phyloP scores from a whole-genome alignment of 1,284 basidiomycete species.

The Phenoliferia sp. region DNA sequence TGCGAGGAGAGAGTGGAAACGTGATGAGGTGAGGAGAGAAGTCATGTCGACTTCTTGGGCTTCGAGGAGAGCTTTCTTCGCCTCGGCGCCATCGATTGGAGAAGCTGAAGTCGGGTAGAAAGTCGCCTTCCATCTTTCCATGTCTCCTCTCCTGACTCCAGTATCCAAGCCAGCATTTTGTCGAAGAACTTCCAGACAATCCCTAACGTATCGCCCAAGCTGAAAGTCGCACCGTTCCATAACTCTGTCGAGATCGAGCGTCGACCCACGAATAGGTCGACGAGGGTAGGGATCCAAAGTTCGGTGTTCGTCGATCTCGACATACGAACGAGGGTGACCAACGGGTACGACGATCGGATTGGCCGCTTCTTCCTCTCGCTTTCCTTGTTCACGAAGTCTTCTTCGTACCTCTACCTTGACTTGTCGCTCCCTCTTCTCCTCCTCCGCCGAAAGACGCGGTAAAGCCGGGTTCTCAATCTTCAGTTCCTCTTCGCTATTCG shows the following conservation, averaged over 20 bases:
- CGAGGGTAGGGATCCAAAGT: constrained; percentile 55
- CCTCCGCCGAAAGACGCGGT: constrained; percentile 14
- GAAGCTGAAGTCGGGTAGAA: constrained; percentile 1
- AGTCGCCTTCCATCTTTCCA: neutral
- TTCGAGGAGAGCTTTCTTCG: neutral
- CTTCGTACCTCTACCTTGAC: neutral
- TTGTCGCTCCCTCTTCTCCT: neutral
- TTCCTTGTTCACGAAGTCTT: neutral
- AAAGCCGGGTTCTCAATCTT: constrained; percentile 28
- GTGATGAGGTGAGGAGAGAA: constrained; percentile 12
- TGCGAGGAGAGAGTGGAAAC: constrained; percentile 18
- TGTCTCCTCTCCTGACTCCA: constrained; percentile 47
- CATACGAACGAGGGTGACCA: constrained; percentile 70
- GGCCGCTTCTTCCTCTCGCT: neutral
- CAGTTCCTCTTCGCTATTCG: neutral
- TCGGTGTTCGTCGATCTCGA: constrained; percentile 56
- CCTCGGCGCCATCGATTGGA: neutral
- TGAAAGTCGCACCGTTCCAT: constrained; percentile 86
- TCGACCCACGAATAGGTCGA: constrained; percentile 70
- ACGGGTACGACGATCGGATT: constrained; percentile 42
- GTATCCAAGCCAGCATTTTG: constrained; percentile 47
- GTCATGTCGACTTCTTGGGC: constrained; percentile 14
- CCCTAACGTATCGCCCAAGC: constrained; percentile 66
- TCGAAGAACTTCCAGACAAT: constrained; percentile 67
- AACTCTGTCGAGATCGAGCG: constrained; percentile 78